Evolutionary conservation across 768 basidiomycete species (phyloP).

Genomic region (Fistulinella prunicolor): DNA sequence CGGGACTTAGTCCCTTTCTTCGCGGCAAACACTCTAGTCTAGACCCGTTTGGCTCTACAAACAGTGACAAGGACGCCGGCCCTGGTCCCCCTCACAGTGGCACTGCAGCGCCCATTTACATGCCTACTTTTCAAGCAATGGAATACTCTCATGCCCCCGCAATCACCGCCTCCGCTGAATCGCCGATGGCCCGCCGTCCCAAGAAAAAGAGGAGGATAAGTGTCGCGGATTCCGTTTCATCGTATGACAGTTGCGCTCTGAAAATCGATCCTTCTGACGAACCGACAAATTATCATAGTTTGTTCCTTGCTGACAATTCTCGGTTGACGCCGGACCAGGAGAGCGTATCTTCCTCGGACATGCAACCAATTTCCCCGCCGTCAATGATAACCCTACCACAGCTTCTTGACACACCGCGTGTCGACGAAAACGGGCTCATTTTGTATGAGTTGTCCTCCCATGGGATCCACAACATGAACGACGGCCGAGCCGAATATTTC

Average conservation of each 20-base stretch:
- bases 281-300: slow-evolving; percentile 13
- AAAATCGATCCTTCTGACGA: slow-evolving; percentile 27
- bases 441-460: slow-evolving; percentile 28
- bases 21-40: slow-evolving; percentile 51
- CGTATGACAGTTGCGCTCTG: slow-evolving; percentile 30
- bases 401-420: slow-evolving; percentile 23
- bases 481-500: slow-evolving; percentile 32
- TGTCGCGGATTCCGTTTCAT: slow-evolving; percentile 35
- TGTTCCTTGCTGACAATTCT: slow-evolving; percentile 28
- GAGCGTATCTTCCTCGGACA: slow-evolving; percentile 32
- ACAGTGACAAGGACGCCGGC: slow-evolving; percentile 33
- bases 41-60: slow-evolving; percentile 45
- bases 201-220: slow-evolving; percentile 37
- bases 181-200: slow-evolving; percentile 26
- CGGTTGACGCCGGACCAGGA: slow-evolving; percentile 33
- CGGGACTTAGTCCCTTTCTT: slow-evolving; percentile 46
- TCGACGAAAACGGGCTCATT: slow-evolving; percentile 23
- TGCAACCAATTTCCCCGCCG: slow-evolving; percentile 32
- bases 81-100: slow-evolving; percentile 25
- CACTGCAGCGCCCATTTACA: slow-evolving; percentile 34
- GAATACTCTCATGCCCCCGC: slow-evolving; percentile 36
- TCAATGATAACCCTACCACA: slow-evolving; percentile 28
- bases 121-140: slow-evolving; percentile 41
- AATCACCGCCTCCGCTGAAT: slow-evolving; percentile 30
- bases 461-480: slow-evolving; percentile 16